phyloP scores from a whole-genome alignment of 352 stramenopile genomes.

The Phytophthora sansomeana region DNA sequence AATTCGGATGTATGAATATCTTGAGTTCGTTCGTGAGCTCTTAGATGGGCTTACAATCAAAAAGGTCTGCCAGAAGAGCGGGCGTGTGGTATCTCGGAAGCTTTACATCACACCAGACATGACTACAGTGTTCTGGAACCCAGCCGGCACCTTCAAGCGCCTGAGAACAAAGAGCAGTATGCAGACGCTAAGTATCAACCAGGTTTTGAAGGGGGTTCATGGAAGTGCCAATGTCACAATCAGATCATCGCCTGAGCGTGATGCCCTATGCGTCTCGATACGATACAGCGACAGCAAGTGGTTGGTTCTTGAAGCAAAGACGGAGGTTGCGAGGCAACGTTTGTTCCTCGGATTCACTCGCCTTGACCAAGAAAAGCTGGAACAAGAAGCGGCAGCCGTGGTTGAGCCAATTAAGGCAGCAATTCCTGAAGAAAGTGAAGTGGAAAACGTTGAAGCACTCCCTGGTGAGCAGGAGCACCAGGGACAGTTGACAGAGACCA shows the following conservation, averaged over 20 bases:
- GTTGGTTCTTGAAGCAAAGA: constrained; percentile 61
- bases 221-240: constrained; percentile 31
- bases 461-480: background rate
- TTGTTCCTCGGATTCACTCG: constrained; percentile 62
- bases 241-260: constrained; percentile 16
- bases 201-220: constrained; percentile 58
- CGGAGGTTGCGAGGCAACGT: constrained; percentile 51
- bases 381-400: background rate
- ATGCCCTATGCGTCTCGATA: constrained; percentile 56
- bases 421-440: constrained; percentile 7
- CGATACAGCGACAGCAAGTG: constrained; percentile 54
- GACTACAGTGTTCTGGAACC: constrained; percentile 63
- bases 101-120: constrained; percentile 67
- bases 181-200: constrained; percentile 45
- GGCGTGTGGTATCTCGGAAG: constrained; percentile 63
- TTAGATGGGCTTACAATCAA: constrained; percentile 67
- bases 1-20: constrained; percentile 73
- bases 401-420: background rate
- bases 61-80: constrained; percentile 72
- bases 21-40: constrained; percentile 74
- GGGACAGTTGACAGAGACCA: background rate
- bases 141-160: constrained; percentile 51
- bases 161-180: constrained; percentile 62
- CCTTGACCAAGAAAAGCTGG: constrained; percentile 53
- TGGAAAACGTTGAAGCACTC: constrained; percentile 3